Conservation (phyloP, 2,329 filamentous ascomycete genomes). For the Fusarium lyarnte region DNA sequence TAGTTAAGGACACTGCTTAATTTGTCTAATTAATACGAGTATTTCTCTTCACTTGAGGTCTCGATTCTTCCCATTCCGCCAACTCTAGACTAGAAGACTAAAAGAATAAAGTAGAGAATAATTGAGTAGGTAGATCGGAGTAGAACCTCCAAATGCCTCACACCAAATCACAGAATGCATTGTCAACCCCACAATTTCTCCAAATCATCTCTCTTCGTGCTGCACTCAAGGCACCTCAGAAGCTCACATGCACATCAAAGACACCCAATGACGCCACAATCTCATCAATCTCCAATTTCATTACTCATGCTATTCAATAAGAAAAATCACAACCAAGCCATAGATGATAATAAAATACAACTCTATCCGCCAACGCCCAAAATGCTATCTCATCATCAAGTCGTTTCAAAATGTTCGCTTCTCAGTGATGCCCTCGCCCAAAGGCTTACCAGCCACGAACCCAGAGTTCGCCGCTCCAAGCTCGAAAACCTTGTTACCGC, state of each 20-base stretch:
- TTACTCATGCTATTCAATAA: constrained; percentile 13
- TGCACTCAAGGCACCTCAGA: constrained; percentile 1
- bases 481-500: constrained; percentile 79
- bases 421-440: constrained; percentile 68
- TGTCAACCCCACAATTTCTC: constrained; percentile 27
- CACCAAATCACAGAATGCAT: constrained; percentile 12
- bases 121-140: background rate
- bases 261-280: constrained; percentile 28
- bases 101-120: background rate
- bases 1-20: background rate
- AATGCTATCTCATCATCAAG: constrained; percentile 10
- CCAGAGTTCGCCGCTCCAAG: constrained; percentile 64
- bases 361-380: constrained; percentile 9
- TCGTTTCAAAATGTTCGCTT: constrained; percentile 53
- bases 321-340: background rate
- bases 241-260: constrained; percentile 8
- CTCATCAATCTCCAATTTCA: constrained; percentile 14
- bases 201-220: constrained; percentile 20
- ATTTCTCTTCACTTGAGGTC: too few relatives aligned
- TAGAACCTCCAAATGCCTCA: constrained; percentile 18
- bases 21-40: fast-evolving
- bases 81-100: background rate
- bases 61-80: background rate
- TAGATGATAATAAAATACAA: background rate
- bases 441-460: constrained; percentile 59